Base-by-base conservation (phyloP, 805 yeast genomes). In the Candida incommunis region DNA sequence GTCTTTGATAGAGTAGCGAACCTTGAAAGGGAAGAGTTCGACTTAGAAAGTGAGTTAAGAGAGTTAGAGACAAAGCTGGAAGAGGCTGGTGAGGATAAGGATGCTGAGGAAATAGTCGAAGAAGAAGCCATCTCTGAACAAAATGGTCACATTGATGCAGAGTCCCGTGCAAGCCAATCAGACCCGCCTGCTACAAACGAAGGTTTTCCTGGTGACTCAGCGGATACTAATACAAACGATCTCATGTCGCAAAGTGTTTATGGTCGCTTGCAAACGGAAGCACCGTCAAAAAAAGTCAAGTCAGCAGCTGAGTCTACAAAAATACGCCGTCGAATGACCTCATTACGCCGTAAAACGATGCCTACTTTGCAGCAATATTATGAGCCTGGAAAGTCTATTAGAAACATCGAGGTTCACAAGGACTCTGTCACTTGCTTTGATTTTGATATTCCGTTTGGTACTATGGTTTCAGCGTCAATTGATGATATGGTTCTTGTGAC, bases 401-500 rank as follows among this genome's bases (percentile, higher is more conserved):
- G 66, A 29, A 58, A 67, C 15, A 63, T 79, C 40, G 56, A 66
- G 15, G 77, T 78, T 1, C 84, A 79, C 54, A 67, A 66, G 3
- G 75, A 70, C 40, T 50, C 73, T 2, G 65, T 82, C 21, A 70
- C 75, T 1, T 68, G 76, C 26, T 57, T 82, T 47, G 87, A 78
- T 50, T 81, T 82, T 57, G 86, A 81, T 55, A 66, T 72, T 22
- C 90, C 90, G 13, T 82, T 78, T 60, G 88, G 87, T 2, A 76
- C 77, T 1, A 53, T 85, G 60, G 88, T 86, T 1, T 74, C 88
- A 15, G 85, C 95, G 0, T 75, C 86, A 11, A 63, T 76, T 52
- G 95, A 86, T 58, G 83, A 80, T 57, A 75, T 82, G 0, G 80
- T 86, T 2, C 71, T 80, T 50, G 82, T 87, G 3, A 87, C 95